A percentile compares a stretch with the other conserved stretches of the same genome.
These are phyloP conservation scores for Pseudozyma flocculosa DNA, from an alignment of 1,284 basidiomycete genomes.

Conservation along the genomic window DNA sequence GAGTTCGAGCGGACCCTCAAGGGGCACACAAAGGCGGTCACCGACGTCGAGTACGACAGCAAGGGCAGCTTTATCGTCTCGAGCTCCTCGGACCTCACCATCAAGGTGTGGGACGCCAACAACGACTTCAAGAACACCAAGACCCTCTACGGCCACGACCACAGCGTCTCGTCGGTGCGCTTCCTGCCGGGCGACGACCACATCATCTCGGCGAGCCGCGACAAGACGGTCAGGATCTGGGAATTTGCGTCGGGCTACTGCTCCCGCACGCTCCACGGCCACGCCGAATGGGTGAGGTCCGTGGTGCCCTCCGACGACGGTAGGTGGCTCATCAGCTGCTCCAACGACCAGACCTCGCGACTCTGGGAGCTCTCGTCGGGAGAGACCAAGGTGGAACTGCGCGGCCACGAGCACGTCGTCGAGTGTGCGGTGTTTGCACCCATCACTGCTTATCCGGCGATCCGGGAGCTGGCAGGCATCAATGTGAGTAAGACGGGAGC, in stretches of 20 bases:
- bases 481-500: conserved; percentile 58
- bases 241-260: conserved; percentile 74
- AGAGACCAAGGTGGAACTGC: conserved; percentile 76
- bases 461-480: conserved; percentile 75
- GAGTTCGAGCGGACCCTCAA: conserved; percentile 88
- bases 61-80: conserved; percentile 80
- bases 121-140: conserved; percentile 86
- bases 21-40: conserved; percentile 84
- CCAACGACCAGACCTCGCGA: conserved; percentile 81
- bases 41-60: conserved; percentile 82
- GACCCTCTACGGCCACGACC: conserved; percentile 85
- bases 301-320: conserved; percentile 74
- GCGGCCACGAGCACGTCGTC: conserved; percentile 84
- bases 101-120: conserved; percentile 86
- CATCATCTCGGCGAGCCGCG: conserved; percentile 80
- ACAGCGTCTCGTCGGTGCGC: conserved; percentile 78
- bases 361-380: conserved; percentile 77
- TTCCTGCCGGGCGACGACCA: conserved; percentile 81
- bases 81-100: conserved; percentile 82
- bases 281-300: conserved; percentile 73
- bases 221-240: conserved; percentile 81
- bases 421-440: conserved; percentile 83
- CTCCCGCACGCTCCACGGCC: conserved; percentile 60
- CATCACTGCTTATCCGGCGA: conserved; percentile 69
- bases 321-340: conserved; percentile 72